A percentile compares a stretch with the other conserved stretches of the same genome.
phyloP scores from a whole-genome alignment of 352 stramenopile genomes.

The Phytopythium mirpurense region DNA sequence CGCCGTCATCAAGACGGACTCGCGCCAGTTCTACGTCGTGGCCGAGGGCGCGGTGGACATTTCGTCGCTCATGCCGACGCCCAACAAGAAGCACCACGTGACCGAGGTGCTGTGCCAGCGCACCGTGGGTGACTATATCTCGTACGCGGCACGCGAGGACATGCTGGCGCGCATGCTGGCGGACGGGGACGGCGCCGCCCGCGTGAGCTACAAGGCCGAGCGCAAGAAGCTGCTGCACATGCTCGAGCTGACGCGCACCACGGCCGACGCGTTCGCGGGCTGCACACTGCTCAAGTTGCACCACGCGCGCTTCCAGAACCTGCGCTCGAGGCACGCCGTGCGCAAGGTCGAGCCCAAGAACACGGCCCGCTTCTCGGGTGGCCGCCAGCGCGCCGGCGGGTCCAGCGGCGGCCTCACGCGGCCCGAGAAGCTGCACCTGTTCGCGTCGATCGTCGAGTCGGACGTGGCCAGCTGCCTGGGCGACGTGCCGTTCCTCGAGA shows the following conservation, averaged over 20 bases:
- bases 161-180: conserved; percentile 39
- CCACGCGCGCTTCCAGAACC: conserved; percentile 40
- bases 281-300: conserved; percentile 61
- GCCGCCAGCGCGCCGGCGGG: conserved; percentile 10
- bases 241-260: conserved; percentile 54
- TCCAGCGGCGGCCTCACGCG: conserved; percentile 24
- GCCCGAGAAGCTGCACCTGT: conserved; percentile 55
- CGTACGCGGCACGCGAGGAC: conserved; percentile 42
- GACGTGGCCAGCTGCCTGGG: conserved; percentile 63
- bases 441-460: conserved; percentile 60
- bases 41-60: conserved; percentile 55
- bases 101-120: conserved; percentile 56
- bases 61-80: conserved; percentile 35
- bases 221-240: conserved; percentile 53
- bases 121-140: conserved; percentile 51
- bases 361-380: conserved; percentile 46
- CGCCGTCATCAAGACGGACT: conserved; percentile 41
- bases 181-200: conserved; percentile 15
- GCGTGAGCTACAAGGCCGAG: conserved; percentile 13
- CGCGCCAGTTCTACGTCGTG: conserved; percentile 49
- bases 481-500: conserved; percentile 63
- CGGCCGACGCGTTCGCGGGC: conserved; percentile 38
- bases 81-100: conserved; percentile 40
- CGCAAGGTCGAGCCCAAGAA: conserved; percentile 29
- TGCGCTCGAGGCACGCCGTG: conserved; percentile 23